Base-by-base conservation (phyloP, 805 yeast species). In the Zygoascus biomembranicola region DNA sequence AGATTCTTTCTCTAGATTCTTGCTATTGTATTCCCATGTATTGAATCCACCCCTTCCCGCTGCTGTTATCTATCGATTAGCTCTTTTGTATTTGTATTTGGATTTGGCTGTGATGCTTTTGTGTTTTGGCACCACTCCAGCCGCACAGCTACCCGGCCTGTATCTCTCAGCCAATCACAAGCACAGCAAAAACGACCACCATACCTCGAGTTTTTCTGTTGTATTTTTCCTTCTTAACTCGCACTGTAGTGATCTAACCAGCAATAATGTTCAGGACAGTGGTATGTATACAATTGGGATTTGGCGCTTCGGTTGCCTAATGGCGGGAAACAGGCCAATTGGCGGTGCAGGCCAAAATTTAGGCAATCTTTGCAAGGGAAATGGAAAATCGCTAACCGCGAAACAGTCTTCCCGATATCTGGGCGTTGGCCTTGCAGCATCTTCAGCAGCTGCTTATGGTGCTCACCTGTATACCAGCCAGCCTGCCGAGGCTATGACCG, bases 401-500 rank as follows among this genome's bases (percentile, higher is more conserved):
- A 23, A 35, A 2, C 44, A 42, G 44, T 14, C 44, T 18, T 42
- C 44, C 26, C 44, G 44, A 16, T 19, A 42, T 16, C 13, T 44
- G 32, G 20, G 35, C 13, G 32, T 44, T 19, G 51, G 26, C 10
- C 32, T 37, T 19, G 88, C 87, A 56, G 78, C 81, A 50, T 78
- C 87, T 55, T 96, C 95, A 61, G 74, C 87, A 58, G 79, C 88
- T 55, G 89, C 95, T 47, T 85, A 94, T 55, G 86, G 85, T 70
- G 75, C 85, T 67, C 89, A 89, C 75, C 81, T 87, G 66, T 96
- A 89, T 71, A 78, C 90, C 32, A 44, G 35, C 47, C 80, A 83
- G 71, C 83, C 89, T 59, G 97, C 97, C 55, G 82, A 80, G 66
- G 98, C 98, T 67, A 87, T 92, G 95, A 90, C 99, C 53, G 95